These are phyloP conservation scores for Angophora floribunda DNA, from an alignment of 345 rosid genomes.

Conservation along the genomic window DNA sequence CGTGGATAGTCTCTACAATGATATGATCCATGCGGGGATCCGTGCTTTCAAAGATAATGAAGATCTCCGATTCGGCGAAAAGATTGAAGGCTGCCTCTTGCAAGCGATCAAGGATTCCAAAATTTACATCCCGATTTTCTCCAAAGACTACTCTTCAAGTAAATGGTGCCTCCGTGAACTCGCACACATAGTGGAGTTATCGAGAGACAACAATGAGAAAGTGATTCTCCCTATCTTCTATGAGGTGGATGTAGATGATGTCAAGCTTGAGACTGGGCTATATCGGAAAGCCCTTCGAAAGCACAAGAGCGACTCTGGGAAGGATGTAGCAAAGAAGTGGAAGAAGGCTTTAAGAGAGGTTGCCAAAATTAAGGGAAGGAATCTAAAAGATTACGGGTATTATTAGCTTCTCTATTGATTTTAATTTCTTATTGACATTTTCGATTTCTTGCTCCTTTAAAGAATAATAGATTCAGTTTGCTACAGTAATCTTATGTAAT, in stretches of 20 bases:
- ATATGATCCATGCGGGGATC: background rate
- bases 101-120: background rate
- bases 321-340: background rate
- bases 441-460: background rate
- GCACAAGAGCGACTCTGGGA: fast-evolving
- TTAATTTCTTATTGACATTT: no score
- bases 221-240: background rate
- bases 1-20: background rate
- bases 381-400: background rate
- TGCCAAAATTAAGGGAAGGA: background rate
- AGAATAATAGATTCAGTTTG: background rate
- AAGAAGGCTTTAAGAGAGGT: background rate
- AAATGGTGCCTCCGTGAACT: background rate
- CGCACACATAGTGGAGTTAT: background rate
- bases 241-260: background rate
- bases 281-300: background rate
- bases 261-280: background rate
- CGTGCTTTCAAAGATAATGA: fast-evolving
- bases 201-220: background rate
- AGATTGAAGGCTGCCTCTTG: background rate
- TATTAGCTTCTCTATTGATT: no score
- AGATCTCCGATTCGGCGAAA: background rate
- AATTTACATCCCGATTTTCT: background rate
- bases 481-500: background rate
- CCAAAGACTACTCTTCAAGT: background rate